Evolutionary conservation across 2,329 filamentous ascomycete genomes (phyloP).

Genomic region (Camillea tinctor): DNA sequence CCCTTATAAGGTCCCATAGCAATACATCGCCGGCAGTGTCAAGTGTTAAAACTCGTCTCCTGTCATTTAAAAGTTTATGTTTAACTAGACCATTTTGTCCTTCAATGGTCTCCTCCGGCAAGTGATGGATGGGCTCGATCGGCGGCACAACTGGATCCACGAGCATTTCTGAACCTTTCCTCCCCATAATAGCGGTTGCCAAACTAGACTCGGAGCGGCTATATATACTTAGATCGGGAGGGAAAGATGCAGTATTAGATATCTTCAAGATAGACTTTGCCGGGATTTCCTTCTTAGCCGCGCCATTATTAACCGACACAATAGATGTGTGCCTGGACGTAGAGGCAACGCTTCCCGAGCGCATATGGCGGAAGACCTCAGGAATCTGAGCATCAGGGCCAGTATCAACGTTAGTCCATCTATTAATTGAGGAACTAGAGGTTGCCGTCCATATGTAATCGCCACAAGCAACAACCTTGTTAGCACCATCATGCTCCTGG

Average conservation of each 20-base stretch:
- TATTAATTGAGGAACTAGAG: constrained; percentile 85
- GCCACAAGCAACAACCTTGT: constrained; percentile 64
- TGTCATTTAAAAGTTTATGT: constrained; percentile 86
- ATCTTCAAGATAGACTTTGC: constrained; percentile 76
- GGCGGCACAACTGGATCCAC: constrained; percentile 47
- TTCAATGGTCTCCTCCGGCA: constrained; percentile 81
- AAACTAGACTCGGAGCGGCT: constrained; percentile 55
- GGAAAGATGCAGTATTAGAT: constrained; percentile 80
- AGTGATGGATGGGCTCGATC: constrained; percentile 63
- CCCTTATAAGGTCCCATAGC: constrained; percentile 89
- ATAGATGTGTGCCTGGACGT: constrained; percentile 37
- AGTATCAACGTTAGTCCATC: constrained; percentile 86
- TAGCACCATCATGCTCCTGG: constrained; percentile 85
- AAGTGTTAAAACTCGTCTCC: constrained; percentile 82
- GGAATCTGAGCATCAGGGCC: constrained; percentile 67
- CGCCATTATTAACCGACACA: constrained; percentile 34
- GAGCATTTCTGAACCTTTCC: constrained; percentile 59
- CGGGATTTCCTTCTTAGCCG: constrained; percentile 65
- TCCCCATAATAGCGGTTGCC: constrained; percentile 39
- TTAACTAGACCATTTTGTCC: constrained; percentile 95
- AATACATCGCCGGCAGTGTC: constrained; percentile 95
- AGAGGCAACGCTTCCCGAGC: constrained; percentile 40
- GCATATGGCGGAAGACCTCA: constrained; percentile 49
- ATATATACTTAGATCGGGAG: constrained; percentile 46
- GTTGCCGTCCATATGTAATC: constrained; percentile 89